Evolutionary conservation across 257 asterid genomes (phyloP).

Genomic region (Forsythia viridissima): DNA sequence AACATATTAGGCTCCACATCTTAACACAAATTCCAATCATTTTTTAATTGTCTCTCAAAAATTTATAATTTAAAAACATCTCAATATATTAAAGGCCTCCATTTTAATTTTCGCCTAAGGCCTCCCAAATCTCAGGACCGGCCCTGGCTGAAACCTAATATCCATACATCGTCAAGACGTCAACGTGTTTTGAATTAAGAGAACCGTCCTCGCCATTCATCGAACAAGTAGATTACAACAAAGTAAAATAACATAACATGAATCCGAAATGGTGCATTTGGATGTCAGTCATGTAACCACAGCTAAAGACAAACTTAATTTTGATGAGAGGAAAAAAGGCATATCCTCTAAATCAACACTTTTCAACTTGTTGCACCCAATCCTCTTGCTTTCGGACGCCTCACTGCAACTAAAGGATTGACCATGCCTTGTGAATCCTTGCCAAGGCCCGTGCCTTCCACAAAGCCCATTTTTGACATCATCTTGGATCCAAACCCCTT

Average conservation of each 20-base stretch:
- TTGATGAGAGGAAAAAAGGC: conserved; percentile 3
- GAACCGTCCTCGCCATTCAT: background rate
- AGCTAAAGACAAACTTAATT: conserved; percentile 1
- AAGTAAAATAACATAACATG: background rate
- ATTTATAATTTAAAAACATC: no score
- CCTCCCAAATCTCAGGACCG: no score
- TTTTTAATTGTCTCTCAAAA: no score
- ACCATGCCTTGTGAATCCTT: conserved; percentile 82
- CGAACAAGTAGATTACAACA: background rate
- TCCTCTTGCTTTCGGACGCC: conserved; percentile 79
- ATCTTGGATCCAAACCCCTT: conserved; percentile 91
- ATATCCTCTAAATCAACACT: conserved; percentile 9
- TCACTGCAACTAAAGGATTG: conserved; percentile 66
- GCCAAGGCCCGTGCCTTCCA: conserved; percentile 84
- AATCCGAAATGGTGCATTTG: background rate
- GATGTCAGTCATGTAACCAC: background rate
- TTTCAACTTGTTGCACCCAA: conserved; percentile 59
- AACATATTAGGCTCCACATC: no score
- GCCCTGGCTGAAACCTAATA: no score
- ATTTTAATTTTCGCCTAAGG: no score
- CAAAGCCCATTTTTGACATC: conserved; percentile 95
- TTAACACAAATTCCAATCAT: no score
- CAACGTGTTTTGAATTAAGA: background rate
- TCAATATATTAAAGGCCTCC: no score
- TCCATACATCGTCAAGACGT: no score